phyloP scores from a whole-genome alignment of 2,329 filamentous ascomycete genomes.

The Phialophora expanda region DNA sequence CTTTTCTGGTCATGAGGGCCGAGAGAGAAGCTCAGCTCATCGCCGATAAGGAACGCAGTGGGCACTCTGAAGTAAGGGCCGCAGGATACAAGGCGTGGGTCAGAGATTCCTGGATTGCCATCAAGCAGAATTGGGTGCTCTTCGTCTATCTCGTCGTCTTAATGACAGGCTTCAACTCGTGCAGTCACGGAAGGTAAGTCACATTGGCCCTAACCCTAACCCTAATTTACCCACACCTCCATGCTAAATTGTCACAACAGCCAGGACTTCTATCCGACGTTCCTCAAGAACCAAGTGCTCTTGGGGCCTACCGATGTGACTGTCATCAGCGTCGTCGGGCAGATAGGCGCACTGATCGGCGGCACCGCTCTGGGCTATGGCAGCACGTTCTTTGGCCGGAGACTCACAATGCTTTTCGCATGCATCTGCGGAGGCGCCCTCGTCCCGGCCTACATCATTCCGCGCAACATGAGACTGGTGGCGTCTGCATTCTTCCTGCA shows the following conservation, averaged over 20 bases:
- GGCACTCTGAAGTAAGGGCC: neutral
- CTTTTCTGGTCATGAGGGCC: constrained; percentile 57
- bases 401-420: neutral
- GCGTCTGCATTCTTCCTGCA: neutral
- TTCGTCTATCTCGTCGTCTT: neutral
- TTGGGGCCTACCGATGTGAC: constrained; percentile 43
- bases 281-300: constrained; percentile 46
- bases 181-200: neutral
- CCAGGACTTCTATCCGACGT: neutral
- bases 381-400: constrained; percentile 42
- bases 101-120: neutral
- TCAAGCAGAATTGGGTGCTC: neutral
- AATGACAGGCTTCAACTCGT: neutral
- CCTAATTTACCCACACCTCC: neutral
- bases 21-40: constrained; percentile 29
- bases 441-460: neutral
- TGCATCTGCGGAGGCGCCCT: neutral
- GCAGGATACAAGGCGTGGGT: neutral
- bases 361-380: constrained; percentile 47
- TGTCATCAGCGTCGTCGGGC: constrained; percentile 44
- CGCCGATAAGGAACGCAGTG: constrained; percentile 36
- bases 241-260: neutral
- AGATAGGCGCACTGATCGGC: constrained; percentile 46
- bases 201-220: too few relatives aligned
- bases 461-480: neutral